Conservation (phyloP, 768 basidiomycete species). For the Trametes elegans region DNA sequence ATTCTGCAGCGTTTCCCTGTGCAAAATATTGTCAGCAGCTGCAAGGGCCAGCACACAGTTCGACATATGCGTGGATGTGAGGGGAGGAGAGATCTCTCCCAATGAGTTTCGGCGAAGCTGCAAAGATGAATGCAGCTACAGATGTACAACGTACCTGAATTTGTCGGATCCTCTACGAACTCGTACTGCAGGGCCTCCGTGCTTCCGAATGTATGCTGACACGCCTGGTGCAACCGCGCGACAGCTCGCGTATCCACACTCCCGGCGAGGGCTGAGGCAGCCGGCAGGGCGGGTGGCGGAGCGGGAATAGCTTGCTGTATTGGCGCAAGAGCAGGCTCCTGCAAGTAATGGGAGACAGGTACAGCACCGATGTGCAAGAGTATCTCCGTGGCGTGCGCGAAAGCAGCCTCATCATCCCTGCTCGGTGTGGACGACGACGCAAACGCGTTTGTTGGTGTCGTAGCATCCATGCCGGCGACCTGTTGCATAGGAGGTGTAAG, state of each 20-base stretch:
- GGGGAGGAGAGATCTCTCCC: too few relatives aligned
- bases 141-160: slow-evolving; percentile 15
- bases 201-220: slow-evolving; percentile 26
- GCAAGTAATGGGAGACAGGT: not conserved
- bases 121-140: too few relatives aligned
- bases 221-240: slow-evolving; percentile 24
- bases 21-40: too few relatives aligned
- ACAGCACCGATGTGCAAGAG: slow-evolving; percentile 11
- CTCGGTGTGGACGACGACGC: not conserved
- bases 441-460: not conserved
- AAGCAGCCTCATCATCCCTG: not conserved
- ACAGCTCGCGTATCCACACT: not conserved
- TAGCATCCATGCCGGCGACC: not conserved
- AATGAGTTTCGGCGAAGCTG: too few relatives aligned
- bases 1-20: slow-evolving; percentile 60
- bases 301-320: not conserved
- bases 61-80: too few relatives aligned
- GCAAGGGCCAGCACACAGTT: too few relatives aligned
- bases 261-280: not conserved
- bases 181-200: slow-evolving; percentile 23
- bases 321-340: not conserved
- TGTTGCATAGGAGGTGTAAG: too few relatives aligned
- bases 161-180: slow-evolving; percentile 19
- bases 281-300: not conserved
- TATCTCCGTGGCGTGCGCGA: slow-evolving; percentile 5